Evolutionary conservation across 148 eudicot genomes (phyloP).

Genomic region (Spergularia bocconei): DNA sequence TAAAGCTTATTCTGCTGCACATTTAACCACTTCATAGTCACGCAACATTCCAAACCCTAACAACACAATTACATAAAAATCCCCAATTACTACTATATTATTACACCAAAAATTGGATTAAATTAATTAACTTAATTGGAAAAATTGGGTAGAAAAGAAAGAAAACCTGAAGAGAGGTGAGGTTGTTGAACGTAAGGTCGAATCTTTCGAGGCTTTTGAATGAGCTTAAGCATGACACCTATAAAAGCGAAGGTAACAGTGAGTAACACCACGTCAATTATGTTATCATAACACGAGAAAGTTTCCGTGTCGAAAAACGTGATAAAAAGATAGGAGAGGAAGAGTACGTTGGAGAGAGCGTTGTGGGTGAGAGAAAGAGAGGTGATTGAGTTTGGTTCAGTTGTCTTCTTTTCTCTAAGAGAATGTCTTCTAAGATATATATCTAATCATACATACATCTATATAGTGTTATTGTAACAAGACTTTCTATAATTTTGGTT

Average conservation of each 20-base stretch:
- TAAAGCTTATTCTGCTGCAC: constrained; percentile 79
- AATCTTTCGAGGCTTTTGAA: constrained; percentile 75
- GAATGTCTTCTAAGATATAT: constrained; percentile 53
- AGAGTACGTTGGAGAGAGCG: constrained; percentile 65
- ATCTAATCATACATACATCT: too few relatives aligned
- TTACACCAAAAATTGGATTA: background rate
- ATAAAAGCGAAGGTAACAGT: background rate
- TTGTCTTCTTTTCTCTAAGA: constrained; percentile 49
- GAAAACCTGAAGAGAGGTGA: constrained; percentile 65
- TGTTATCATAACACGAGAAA: background rate
- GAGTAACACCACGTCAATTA: background rate
- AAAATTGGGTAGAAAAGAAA: too few relatives aligned
- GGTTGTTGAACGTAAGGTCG: constrained; percentile 68
- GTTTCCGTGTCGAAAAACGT: too few relatives aligned
- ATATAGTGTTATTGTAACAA: too few relatives aligned
- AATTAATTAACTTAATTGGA: too few relatives aligned
- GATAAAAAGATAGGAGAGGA: background rate
- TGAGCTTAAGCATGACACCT: constrained; percentile 73
- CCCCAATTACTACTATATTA: background rate
- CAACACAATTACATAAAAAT: background rate
- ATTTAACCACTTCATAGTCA: constrained; percentile 82
- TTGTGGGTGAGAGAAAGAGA: constrained; percentile 61
- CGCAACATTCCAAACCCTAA: constrained; percentile 70
- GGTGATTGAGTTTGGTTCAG: constrained; percentile 45
- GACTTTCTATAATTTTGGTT: too few relatives aligned